Base-by-base conservation (phyloP, 2,329 filamentous ascomycete species). In the Dothiorella sarmentorum region DNA sequence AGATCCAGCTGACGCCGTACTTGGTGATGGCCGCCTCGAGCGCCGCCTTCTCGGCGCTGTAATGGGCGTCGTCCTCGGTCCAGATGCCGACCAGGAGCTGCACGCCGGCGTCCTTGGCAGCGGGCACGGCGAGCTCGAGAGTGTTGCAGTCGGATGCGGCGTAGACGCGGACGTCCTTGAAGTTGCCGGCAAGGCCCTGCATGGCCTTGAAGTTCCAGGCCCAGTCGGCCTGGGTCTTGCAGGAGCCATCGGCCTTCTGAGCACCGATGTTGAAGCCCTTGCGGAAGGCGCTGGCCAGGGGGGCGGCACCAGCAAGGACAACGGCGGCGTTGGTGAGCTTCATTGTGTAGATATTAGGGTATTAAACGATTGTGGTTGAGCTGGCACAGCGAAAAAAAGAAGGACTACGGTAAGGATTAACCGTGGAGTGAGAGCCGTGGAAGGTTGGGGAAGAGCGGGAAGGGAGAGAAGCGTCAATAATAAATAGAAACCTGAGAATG, bases 11-110 rank as follows among this genome's bases (percentile, higher is more conserved):
- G 24, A 66, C 64, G 58, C 72, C 72, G 59, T 73, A 66, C 55
- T 70, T 60, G 38, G 68, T 51, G 56, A 73, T 66, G 18, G 69
- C 70, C 7, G 66, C 63, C 20, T 60, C 64, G 33, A 74, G 63
- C 2, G 71, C 70, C 22, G 63, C 67, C 37, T 73, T 63, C 63
- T 74, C 72, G 26, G 67, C 67, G 37, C 71, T 66, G 59, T 73
- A 63, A 57, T 70, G 59, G 61, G 67, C 56, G 63, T 64, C 15
- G 67, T 69, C 22, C 45, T 62, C 58, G 31, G 68, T 67, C 71
- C 71, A 73, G 29, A 73, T 65, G 29, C 71, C 71, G 15, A 73
- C 69, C 4, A 73, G 68, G 5, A 73, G 66, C 62, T 69, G 71
- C 15, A 71, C 68, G 51, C 69, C 68, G 1, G 69, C 72, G 6